Percentiles rank a stretch among this genome's conserved stretches.
These are phyloP conservation scores for Fusarium piperis DNA, from an alignment of 2,329 filamentous ascomycete genomes.

Conservation along the genomic window DNA sequence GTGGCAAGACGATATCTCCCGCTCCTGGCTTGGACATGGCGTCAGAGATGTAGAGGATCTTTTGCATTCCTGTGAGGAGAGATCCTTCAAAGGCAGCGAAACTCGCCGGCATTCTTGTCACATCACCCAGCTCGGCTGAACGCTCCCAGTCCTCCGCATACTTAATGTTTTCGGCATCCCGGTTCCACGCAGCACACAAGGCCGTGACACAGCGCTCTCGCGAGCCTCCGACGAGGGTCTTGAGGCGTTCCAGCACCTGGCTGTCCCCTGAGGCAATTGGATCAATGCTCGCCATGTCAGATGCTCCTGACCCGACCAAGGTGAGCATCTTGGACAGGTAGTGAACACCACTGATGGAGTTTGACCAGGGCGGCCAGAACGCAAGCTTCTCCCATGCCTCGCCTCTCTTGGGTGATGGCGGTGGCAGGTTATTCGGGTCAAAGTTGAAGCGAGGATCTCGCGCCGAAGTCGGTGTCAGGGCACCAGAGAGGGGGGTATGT, in stretches of 20 bases:
- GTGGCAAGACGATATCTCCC: slow-evolving; percentile 83
- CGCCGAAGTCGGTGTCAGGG: slow-evolving; percentile 63
- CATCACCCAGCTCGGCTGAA: slow-evolving; percentile 80
- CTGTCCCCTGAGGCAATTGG: slow-evolving; percentile 68
- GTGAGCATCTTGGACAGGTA: slow-evolving; percentile 86
- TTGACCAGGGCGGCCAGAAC: slow-evolving; percentile 95
- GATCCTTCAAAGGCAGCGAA: slow-evolving; percentile 88
- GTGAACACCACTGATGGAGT: slow-evolving; percentile 90
- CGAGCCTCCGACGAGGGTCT: slow-evolving; percentile 77
- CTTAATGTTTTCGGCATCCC: slow-evolving; percentile 92
- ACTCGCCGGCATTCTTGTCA: slow-evolving; percentile 89
- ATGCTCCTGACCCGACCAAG: slow-evolving; percentile 85
- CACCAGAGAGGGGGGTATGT: slow-evolving; percentile 44
- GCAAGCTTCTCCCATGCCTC: slow-evolving; percentile 93
- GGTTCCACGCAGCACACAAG: slow-evolving; percentile 90
- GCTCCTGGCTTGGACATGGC: slow-evolving; percentile 79
- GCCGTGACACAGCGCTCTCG: slow-evolving; percentile 88
- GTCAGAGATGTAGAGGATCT: slow-evolving; percentile 92
- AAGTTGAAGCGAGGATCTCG: slow-evolving; percentile 82
- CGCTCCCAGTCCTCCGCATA: slow-evolving; percentile 94
- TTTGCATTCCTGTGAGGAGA: slow-evolving; percentile 87
- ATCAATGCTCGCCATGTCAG: slow-evolving; percentile 81
- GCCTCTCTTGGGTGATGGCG: slow-evolving; percentile 79
- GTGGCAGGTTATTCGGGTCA: slow-evolving; percentile 79
- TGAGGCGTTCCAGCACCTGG: slow-evolving; percentile 76